Evolutionary conservation across 805 yeast species (phyloP), one percentile per base, ranked within the genome.

Genomic region (Groenewaldozyma salmanticensis): DNA sequence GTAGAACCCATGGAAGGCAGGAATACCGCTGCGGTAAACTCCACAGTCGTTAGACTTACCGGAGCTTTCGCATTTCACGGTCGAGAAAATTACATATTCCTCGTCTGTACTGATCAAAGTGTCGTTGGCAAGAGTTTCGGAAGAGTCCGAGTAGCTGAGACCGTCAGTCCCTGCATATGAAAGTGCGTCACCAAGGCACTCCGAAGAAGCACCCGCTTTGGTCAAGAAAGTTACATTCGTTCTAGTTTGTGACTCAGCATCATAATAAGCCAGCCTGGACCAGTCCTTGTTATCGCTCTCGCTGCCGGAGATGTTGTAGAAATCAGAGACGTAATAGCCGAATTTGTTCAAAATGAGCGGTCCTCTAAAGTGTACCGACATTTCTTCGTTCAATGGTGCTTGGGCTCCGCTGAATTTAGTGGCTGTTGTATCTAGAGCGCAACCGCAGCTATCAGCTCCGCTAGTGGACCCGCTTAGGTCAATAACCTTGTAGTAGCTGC

Each of bases 181-280:
- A 45, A 92, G 70, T 27, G 97, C 88, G 77, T 82, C 82, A 66
- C 98, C 98, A 27, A 74, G 74, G 68, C 98, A 97, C 9, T 95
- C 84, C 40, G 85, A 87, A 33, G 79, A 68, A 52, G 94, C 95
- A 65, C 98, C 98, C 57, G 68, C 67, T 64, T 81, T 74, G 79
- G 90, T 90, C 67, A 88, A 68, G 76, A 92, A 88, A 29, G 78
- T 78, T 50, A 77, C 67, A 63, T 87, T 87, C 54, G 72, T 67
- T 39, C 87, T 65, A 32, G 79, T 65, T 48, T 88, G 88, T 46
- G 90, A 77, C 18, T 71, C 65, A 15, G 71, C 55, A 51, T 65
- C 63, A 71, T 73, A 90, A 72, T 80, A 82, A 7, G 95, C 75
- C 42, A 64, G 61, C 74, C 94, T 81, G 35, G 65, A 56, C 95